Base-by-base conservation (phyloP, 1,284 basidiomycete species). In the Sporisorium graminicola region DNA sequence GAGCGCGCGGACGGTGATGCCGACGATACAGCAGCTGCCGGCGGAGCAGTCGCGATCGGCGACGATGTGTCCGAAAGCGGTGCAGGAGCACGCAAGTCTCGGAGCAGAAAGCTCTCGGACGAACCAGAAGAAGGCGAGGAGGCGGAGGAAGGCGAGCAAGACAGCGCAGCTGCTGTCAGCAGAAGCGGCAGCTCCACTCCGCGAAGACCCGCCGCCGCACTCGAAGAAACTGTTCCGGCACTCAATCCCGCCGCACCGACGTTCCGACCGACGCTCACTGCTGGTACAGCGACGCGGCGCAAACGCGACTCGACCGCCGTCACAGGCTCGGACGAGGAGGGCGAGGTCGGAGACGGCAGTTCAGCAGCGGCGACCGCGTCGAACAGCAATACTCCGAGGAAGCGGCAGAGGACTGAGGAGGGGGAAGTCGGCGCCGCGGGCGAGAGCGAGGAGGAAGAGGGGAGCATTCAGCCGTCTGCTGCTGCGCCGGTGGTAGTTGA, bases 1-100 rank as follows among this genome's bases (percentile, higher is more conserved):
- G 75, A 76, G 40, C 54, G 73, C 24, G 66, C 62, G 27, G 78
- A 70, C 52, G 75, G 77, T 1, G 78, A 78, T 33, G 70, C 50
- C 1, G 74, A 74, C 9, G 66, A n/a, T 18, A 65, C 69, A 7
- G 57, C 43, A 4, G 57, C 27, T 20, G 35, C 54, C 27, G 43
- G 26, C 3, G 50, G 43, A 2, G 16, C 18, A 0, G 52, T 18
- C 0, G 35, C 37, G n/a, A 40, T 13, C 5, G 62, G 10, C 6
- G 69, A 66, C 35, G 69, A 58, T 14, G 63, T 14, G 3, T 58
- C 59, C 6, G 56, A 65, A n/a, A 40, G 22, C 5, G 55, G 47
- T 5, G 40, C 4, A n/a, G 42, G 12, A 10, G 24, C 20, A 16
- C 31, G 50, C 27, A 63, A 62, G 40, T 13, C 18, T 2, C 46